A percentile compares a stretch with the other conserved stretches of the same genome.
phyloP scores from a whole-genome alignment of 441 rosid species.

The Populus hybrid region DNA sequence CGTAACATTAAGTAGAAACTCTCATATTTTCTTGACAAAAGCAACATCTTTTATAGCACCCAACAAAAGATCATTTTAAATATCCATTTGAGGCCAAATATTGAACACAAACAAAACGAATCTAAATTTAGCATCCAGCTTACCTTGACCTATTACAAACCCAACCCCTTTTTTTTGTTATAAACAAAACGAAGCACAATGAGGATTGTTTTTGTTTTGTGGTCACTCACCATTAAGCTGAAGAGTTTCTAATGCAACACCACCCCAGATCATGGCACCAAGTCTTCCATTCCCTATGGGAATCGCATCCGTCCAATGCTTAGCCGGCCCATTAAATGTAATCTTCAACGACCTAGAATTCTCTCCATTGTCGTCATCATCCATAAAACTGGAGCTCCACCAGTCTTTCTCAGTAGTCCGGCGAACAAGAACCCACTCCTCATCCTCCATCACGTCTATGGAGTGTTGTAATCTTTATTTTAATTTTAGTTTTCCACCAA shows the following conservation, averaged over 20 bases:
- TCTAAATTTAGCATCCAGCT: not conserved
- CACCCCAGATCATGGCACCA: slow-evolving; percentile 93
- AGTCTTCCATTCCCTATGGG: slow-evolving; percentile 92
- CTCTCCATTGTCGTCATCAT: slow-evolving; percentile 26
- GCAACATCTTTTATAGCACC: not conserved
- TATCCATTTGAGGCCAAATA: not conserved
- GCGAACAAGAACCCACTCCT: slow-evolving; percentile 52
- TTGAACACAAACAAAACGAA: not conserved
- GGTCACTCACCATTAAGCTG: slow-evolving; percentile 63
- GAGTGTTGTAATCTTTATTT: not conserved
- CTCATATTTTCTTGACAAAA: not conserved
- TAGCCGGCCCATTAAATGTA: slow-evolving; percentile 57
- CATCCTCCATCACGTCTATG: slow-evolving; percentile 24
- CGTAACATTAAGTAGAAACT: no score
- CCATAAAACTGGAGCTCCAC: slow-evolving; percentile 38
- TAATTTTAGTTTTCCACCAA: not conserved
- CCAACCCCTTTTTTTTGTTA: no score
- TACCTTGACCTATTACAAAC: not conserved
- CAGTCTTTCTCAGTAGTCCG: slow-evolving; percentile 40
- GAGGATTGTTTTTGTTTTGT: not conserved
- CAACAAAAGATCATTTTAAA: not conserved
- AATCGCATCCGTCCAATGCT: slow-evolving; percentile 81
- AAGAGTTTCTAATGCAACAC: slow-evolving; percentile 64
- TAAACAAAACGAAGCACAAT: not conserved
- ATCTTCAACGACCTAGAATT: slow-evolving; percentile 51